A percentile compares a stretch with the other conserved stretches of the same genome.
These are phyloP conservation scores for Helianthus annuus DNA, from an alignment of 129 eudicot species.

Conservation along the genomic window DNA sequence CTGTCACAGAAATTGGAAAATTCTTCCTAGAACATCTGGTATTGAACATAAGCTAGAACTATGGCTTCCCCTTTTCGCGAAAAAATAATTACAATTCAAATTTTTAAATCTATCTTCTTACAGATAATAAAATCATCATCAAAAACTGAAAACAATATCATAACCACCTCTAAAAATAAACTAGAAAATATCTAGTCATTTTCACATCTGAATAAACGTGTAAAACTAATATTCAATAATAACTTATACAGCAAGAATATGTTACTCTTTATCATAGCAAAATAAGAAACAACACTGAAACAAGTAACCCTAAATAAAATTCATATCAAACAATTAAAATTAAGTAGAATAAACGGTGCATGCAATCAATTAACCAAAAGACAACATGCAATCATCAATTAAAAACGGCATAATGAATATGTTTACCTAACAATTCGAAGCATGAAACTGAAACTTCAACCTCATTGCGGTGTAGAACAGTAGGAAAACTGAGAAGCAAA, in stretches of 20 bases:
- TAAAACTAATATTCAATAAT: slow-evolving; percentile 12
- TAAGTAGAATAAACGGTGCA: neutral
- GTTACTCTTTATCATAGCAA: slow-evolving; percentile 11
- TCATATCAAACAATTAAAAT: neutral
- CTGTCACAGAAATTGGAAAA: too few relatives aligned
- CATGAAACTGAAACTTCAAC: slow-evolving; percentile 20
- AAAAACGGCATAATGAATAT: neutral
- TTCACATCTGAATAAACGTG: slow-evolving; percentile 24
- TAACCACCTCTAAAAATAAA: neutral
- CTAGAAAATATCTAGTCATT: slow-evolving; percentile 1
- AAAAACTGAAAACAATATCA: too few relatives aligned
- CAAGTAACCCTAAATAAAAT: slow-evolving; percentile 19
- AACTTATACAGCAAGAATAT: slow-evolving; percentile 19
- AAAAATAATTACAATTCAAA: too few relatives aligned
- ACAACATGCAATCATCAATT: neutral
- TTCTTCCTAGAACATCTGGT: too few relatives aligned
- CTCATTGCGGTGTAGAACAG: slow-evolving; percentile 24
- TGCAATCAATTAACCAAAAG: neutral
- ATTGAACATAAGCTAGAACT: neutral
- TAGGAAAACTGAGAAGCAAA: slow-evolving; percentile 15
- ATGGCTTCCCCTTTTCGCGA: neutral
- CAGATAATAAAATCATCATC: too few relatives aligned
- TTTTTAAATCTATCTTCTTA: too few relatives aligned
- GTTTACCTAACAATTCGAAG: slow-evolving; percentile 32
- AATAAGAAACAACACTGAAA: neutral